phyloP scores from a whole-genome alignment of 2,329 filamentous ascomycete species.

The Fusarium cicatricum region DNA sequence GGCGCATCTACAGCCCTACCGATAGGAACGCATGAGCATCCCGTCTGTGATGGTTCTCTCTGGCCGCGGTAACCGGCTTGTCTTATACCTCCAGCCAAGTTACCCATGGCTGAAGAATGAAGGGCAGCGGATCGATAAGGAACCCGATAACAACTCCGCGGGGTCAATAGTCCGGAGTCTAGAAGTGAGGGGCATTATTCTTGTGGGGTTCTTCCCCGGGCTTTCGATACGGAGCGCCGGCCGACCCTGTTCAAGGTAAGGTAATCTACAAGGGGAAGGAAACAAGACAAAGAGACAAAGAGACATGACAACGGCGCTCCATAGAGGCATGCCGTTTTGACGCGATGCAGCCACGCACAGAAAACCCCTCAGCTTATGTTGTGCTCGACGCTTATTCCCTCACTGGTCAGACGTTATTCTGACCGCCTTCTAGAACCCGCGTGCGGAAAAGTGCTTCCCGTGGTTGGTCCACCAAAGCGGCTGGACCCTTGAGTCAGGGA shows the following conservation, averaged over 20 bases:
- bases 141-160: slow-evolving; percentile 25
- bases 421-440: slow-evolving; percentile 36
- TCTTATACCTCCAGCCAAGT: neutral
- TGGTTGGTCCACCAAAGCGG: slow-evolving; percentile 27
- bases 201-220: slow-evolving; percentile 21
- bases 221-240: slow-evolving; percentile 1
- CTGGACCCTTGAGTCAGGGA: slow-evolving; percentile 39
- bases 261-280: slow-evolving; percentile 22
- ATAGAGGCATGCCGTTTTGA: neutral
- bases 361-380: slow-evolving; percentile 4
- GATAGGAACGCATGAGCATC: slow-evolving; percentile 9
- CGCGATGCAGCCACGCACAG: neutral
- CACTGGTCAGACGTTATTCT: slow-evolving; percentile 25
- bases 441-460: slow-evolving; percentile 26
- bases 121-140: slow-evolving; percentile 12
- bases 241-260: neutral
- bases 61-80: neutral
- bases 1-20: slow-evolving; percentile 8
- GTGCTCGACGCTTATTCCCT: slow-evolving; percentile 20
- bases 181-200: slow-evolving; percentile 24
- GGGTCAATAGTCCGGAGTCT: slow-evolving; percentile 13
- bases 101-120: neutral
- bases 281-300: slow-evolving; percentile 9
- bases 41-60: neutral
- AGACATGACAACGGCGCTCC: too few species aligned